phyloP scores from a whole-genome alignment of 352 stramenopile genomes.

The Phytophthora constricta region DNA sequence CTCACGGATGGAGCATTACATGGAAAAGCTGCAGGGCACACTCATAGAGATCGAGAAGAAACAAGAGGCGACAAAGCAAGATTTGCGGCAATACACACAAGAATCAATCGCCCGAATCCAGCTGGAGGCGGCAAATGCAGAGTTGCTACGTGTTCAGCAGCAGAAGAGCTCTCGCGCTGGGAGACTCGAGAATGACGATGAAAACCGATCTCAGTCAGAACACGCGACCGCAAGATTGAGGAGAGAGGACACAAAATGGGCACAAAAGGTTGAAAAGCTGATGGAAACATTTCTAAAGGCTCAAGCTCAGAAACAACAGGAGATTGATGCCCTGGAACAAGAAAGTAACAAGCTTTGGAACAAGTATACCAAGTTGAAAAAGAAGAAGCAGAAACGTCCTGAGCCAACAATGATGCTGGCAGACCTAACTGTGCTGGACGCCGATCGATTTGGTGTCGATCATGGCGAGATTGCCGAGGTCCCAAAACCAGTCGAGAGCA shows the following conservation, averaged over 20 bases:
- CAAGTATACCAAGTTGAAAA: conserved; percentile 53
- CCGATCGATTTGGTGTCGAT: conserved; percentile 70
- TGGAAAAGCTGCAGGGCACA: conserved; percentile 63
- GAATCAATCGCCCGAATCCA: conserved; percentile 55
- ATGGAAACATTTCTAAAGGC: conserved; percentile 66
- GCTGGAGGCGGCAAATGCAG: conserved; percentile 40
- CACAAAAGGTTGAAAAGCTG: conserved; percentile 61
- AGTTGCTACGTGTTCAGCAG: conserved; percentile 22
- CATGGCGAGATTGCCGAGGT: conserved; percentile 27
- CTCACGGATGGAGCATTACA: conserved; percentile 57
- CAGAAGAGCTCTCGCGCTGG: conserved; percentile 45
- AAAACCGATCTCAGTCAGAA: conserved; percentile 2
- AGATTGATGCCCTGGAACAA: conserved; percentile 61
- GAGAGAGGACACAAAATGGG: conserved; percentile 26
- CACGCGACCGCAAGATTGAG: conserved; percentile 1
- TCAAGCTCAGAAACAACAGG: conserved; percentile 68
- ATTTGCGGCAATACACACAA: conserved; percentile 72
- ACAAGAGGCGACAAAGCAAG: conserved; percentile 62
- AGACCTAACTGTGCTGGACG: conserved; percentile 69
- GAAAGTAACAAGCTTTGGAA: conserved; percentile 65
- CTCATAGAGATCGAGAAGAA: conserved; percentile 74
- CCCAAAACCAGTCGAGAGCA: not conserved
- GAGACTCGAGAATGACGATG: conserved; percentile 58
- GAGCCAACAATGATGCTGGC: conserved; percentile 41
- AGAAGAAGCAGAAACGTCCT: conserved; percentile 26